Conservation (phyloP, 192 early-diverging fungal genomes). For the Oehlia diaphana region DNA sequence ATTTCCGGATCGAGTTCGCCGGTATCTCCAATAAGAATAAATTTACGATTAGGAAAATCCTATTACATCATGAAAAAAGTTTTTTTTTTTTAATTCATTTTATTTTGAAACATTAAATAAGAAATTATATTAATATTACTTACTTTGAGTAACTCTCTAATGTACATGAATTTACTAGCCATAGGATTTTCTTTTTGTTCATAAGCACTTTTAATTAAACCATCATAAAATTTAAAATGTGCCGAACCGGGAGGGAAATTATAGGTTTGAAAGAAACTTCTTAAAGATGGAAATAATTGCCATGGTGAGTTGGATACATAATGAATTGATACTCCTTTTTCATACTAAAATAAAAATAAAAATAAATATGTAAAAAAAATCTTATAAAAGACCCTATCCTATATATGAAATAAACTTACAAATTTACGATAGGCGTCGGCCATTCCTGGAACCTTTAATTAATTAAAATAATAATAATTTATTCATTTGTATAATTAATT, state of each 20-base stretch:
- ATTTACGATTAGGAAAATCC: constrained; percentile 80
- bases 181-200: constrained; percentile 30
- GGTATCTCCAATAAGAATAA: constrained; percentile 88
- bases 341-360: constrained; percentile 14
- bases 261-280: constrained; percentile 66
- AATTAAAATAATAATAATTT: constrained; percentile 12
- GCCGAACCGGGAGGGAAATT: constrained; percentile 81
- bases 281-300: constrained; percentile 80
- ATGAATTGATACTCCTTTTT: constrained; percentile 66
- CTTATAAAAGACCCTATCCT: background rate
- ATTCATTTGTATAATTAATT: background rate
- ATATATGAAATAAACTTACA: constrained; percentile 31
- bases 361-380: background rate
- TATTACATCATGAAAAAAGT: constrained; percentile 34
- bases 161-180: constrained; percentile 34
- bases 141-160: constrained; percentile 31
- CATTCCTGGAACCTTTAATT: constrained; percentile 75
- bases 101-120: background rate
- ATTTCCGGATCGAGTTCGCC: constrained; percentile 90
- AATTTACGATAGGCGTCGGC: constrained; percentile 65
- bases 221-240: constrained; percentile 57
- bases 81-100: background rate
- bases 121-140: background rate
- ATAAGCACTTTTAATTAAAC: constrained; percentile 36
- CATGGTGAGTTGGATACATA: constrained; percentile 91